These are phyloP conservation scores for Halophytophthora polymorphica DNA, from an alignment of 352 stramenopile species.

Conservation along the genomic window DNA sequence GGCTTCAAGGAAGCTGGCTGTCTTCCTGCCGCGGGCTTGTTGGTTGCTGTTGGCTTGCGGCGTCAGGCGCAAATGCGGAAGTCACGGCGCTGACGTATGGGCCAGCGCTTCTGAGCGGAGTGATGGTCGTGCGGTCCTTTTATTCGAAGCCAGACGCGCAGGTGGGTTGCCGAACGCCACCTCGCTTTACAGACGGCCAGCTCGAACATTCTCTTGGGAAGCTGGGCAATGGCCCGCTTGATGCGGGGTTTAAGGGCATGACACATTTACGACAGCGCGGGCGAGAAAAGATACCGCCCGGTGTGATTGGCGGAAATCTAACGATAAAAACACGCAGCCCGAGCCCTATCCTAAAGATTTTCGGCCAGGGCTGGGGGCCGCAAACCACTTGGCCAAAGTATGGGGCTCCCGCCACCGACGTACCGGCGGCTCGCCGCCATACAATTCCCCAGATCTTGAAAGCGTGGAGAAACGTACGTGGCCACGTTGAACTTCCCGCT, in stretches of 20 bases:
- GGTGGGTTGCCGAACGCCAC: no score
- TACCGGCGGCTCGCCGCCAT: not conserved
- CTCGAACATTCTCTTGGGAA: no score
- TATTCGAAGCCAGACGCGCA: not conserved
- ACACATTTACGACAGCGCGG: not conserved
- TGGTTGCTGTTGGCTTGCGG: constrained; percentile 16
- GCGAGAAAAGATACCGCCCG: constrained; percentile 20
- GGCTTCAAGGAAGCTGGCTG: no score
- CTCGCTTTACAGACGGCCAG: constrained; percentile 6
- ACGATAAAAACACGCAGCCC: constrained; percentile 8
- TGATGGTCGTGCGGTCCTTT: not conserved
- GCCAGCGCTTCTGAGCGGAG: constrained; percentile 2
- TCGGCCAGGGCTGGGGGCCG: constrained; percentile 10
- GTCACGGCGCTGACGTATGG: constrained; percentile 28
- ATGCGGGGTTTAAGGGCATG: not conserved
- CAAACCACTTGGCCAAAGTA: constrained; percentile 27
- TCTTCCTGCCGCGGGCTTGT: no score
- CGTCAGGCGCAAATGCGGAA: constrained; percentile 29
- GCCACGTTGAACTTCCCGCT: not conserved
- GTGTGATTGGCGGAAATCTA: constrained; percentile 28
- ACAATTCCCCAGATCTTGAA: constrained; percentile 4
- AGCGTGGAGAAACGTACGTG: not conserved
- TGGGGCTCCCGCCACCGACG: not conserved
- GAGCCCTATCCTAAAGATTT: constrained; percentile 4
- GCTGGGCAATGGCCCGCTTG: no score